Evolutionary conservation across 2,329 filamentous ascomycete genomes (phyloP).

Genomic region (Talaromyces albobiverticillius): DNA sequence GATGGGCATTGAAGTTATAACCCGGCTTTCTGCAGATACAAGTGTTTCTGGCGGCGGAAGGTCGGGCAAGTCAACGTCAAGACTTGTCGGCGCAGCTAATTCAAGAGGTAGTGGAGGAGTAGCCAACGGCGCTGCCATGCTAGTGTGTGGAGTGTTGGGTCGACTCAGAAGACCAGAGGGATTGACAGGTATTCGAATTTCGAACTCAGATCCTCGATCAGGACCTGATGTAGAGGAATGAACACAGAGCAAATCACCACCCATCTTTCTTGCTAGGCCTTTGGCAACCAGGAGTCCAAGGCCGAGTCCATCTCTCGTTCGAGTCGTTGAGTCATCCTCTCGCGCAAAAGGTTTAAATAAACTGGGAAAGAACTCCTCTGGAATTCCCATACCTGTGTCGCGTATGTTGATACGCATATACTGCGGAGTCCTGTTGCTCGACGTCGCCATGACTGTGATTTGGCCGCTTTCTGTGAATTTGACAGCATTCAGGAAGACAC

Average conservation of each 20-base stretch:
- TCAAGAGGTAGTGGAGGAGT: background rate
- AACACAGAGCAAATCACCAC: conserved; percentile 64
- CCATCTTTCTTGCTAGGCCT: conserved; percentile 65
- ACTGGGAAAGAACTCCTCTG: conserved; percentile 61
- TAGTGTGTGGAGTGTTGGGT: conserved; percentile 48
- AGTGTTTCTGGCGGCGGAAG: conserved; percentile 3
- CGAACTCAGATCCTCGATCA: conserved; percentile 64
- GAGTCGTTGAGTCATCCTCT: conserved; percentile 65
- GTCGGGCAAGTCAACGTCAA: background rate
- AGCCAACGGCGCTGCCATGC: conserved; percentile 33
- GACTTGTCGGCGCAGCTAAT: background rate
- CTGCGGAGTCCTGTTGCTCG: conserved; percentile 47
- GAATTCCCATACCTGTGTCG: conserved; percentile 68
- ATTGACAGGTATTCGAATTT: conserved; percentile 62
- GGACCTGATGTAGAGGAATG: conserved; percentile 61
- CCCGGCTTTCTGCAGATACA: background rate
- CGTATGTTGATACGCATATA: conserved; percentile 61
- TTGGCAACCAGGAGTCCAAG: conserved; percentile 70
- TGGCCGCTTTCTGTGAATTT: conserved; percentile 67
- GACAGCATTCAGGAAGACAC: conserved; percentile 64
- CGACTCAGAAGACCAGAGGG: conserved; percentile 45
- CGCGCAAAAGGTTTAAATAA: conserved; percentile 69
- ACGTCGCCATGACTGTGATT: conserved; percentile 55
- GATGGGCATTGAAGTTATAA: background rate
- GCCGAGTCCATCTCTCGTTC: conserved; percentile 66